phyloP scores from a whole-genome alignment of 257 asterid species.

The Solanum etuberosum region DNA sequence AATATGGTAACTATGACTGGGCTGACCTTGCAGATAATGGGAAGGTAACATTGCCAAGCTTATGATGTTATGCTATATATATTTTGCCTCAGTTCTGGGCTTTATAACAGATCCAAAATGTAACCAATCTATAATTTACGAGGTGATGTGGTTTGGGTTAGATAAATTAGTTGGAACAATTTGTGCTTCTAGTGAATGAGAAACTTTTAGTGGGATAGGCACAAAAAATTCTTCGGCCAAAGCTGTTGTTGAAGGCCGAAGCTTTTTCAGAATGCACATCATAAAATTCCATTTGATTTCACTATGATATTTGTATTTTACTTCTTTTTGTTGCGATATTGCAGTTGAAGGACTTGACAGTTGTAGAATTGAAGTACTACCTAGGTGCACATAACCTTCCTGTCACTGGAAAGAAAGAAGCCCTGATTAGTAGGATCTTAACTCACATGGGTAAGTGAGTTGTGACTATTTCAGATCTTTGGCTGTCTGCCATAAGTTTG shows the following conservation, averaged over 20 bases:
- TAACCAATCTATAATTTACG: background rate
- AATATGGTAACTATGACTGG: conserved; percentile 59
- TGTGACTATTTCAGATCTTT: background rate
- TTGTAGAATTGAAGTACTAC: conserved; percentile 60
- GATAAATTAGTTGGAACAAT: background rate
- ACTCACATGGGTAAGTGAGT: conserved; percentile 75
- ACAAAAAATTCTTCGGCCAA: background rate
- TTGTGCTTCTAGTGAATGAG: background rate
- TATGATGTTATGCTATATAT: background rate
- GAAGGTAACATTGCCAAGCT: conserved; percentile 32
- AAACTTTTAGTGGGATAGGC: background rate
- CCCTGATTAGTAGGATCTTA: conserved; percentile 65
- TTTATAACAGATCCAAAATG: background rate
- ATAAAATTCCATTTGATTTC: background rate
- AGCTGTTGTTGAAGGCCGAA: background rate
- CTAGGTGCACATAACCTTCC: conserved; percentile 47
- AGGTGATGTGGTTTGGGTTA: background rate
- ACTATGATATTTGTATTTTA: background rate
- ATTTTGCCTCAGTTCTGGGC: background rate
- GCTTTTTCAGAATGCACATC: background rate
- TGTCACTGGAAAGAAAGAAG: conserved; percentile 69
- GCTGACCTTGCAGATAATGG: conserved; percentile 82
- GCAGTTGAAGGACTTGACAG: conserved; percentile 88
- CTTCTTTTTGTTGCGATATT: background rate
- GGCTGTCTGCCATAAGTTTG: background rate